Percentiles rank a stretch among this genome's conserved stretches.
Conservation (phyloP, 2,329 filamentous ascomycete species). For the Diplodia mutila region DNA sequence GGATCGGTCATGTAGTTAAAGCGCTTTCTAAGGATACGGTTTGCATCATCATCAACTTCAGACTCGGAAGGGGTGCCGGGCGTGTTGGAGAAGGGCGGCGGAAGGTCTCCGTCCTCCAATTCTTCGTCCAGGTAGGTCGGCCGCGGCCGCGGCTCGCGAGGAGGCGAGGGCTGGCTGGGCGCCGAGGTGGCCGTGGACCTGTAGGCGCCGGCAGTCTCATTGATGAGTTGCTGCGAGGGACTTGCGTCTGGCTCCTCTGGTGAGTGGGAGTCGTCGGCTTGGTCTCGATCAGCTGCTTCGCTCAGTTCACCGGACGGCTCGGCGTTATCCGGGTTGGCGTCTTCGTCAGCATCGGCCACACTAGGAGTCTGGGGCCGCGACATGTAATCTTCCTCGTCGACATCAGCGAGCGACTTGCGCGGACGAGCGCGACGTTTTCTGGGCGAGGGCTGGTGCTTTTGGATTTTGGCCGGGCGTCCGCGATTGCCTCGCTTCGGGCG, state of each 20-base stretch:
- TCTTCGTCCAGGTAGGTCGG: constrained; percentile 24
- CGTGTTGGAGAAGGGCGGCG: constrained; percentile 40
- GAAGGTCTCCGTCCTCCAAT: constrained; percentile 36
- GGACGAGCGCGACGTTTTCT: constrained; percentile 39
- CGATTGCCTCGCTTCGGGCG: constrained; percentile 25
- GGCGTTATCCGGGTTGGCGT: constrained; percentile 31
- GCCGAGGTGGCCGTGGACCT: background rate
- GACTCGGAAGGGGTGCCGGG: constrained; percentile 35
- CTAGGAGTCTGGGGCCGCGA: constrained; percentile 41
- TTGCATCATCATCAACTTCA: constrained; percentile 46
- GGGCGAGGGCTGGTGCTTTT: constrained; percentile 32
- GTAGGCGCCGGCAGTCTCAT: constrained; percentile 7
- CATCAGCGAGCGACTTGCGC: constrained; percentile 41
- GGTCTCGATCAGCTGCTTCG: constrained; percentile 26
- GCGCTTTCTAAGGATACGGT: constrained; percentile 45
- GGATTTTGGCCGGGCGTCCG: constrained; percentile 20
- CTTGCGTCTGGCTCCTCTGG: constrained; percentile 21
- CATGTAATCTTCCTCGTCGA: constrained; percentile 37
- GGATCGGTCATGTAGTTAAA: constrained; percentile 50
- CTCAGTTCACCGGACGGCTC: constrained; percentile 25
- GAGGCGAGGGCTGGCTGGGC: background rate
- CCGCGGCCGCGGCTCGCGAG: constrained; percentile 13
- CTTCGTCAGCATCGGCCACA: constrained; percentile 36
- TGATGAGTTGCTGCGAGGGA: constrained; percentile 18
- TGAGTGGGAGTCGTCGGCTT: constrained; percentile 6